phyloP scores from a whole-genome alignment of 2,329 filamentous ascomycete genomes.

The Alternaria gansuensis region DNA sequence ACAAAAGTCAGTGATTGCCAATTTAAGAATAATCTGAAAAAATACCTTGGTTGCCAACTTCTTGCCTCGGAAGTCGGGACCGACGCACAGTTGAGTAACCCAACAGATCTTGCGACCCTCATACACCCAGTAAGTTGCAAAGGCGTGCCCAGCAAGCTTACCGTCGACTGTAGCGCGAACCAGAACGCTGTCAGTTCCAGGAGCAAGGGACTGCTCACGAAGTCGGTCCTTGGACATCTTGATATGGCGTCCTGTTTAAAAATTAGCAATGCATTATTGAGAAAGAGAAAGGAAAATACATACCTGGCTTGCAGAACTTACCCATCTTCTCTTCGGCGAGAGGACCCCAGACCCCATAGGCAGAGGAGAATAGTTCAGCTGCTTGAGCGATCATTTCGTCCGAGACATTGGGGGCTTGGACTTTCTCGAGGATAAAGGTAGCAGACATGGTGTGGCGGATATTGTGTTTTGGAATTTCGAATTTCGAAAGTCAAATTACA shows the following conservation, averaged over 20 bases:
- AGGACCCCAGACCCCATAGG: slow-evolving; percentile 1
- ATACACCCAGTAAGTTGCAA: slow-evolving; percentile 2
- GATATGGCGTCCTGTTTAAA: not conserved
- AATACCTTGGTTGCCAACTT: slow-evolving; percentile 5
- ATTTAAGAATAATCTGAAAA: not conserved
- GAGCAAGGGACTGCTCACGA: not conserved
- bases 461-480: not conserved
- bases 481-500: no score
- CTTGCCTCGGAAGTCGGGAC: not conserved
- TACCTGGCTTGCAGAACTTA: slow-evolving; percentile 7
- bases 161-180: not conserved
- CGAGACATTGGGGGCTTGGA: not conserved
- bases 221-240: not conserved
- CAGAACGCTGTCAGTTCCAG: slow-evolving; percentile 2
- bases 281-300: not conserved
- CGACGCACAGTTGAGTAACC: slow-evolving; percentile 6
- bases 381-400: not conserved
- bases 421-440: not conserved
- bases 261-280: not conserved
- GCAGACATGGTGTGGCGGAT: not conserved
- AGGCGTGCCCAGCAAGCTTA: not conserved
- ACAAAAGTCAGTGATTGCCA: not conserved
- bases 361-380: not conserved
- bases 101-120: not conserved
- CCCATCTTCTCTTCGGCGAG: not conserved